Conservation (phyloP, 2,329 filamentous ascomycete species). For the Ceratocystis alfenasii region DNA sequence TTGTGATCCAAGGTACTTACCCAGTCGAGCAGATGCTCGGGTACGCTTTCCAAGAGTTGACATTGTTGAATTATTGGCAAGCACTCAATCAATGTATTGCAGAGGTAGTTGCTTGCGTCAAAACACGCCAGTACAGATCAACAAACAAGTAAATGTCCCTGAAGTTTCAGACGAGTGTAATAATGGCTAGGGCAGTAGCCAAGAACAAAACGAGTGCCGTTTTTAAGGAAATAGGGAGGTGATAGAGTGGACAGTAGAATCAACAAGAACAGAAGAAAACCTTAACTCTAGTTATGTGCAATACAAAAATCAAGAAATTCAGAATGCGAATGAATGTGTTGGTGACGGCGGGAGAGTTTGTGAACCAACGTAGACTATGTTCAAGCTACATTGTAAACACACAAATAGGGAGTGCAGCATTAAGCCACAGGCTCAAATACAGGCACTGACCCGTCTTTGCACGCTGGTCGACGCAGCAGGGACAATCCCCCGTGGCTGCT, state of each 20-base stretch:
- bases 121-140: background rate
- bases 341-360: background rate
- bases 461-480: background rate
- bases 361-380: background rate
- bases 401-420: background rate
- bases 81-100: slow-evolving; percentile 4
- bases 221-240: background rate
- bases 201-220: background rate
- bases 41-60: slow-evolving; percentile 21
- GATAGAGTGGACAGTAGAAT: background rate
- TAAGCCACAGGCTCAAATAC: background rate
- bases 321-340: background rate
- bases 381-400: background rate
- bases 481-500: background rate
- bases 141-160: background rate
- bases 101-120: slow-evolving; percentile 3
- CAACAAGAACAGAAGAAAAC: background rate
- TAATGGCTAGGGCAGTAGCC: background rate
- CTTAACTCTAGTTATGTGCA: background rate
- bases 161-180: slow-evolving; percentile 11
- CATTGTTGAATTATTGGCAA: slow-evolving; percentile 9
- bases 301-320: background rate
- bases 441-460: background rate
- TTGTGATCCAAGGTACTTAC: slow-evolving; percentile 15
- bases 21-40: slow-evolving; percentile 18